Evolutionary conservation across 352 stramenopile genomes (phyloP).

Genomic region (Pythium sukuiense): DNA sequence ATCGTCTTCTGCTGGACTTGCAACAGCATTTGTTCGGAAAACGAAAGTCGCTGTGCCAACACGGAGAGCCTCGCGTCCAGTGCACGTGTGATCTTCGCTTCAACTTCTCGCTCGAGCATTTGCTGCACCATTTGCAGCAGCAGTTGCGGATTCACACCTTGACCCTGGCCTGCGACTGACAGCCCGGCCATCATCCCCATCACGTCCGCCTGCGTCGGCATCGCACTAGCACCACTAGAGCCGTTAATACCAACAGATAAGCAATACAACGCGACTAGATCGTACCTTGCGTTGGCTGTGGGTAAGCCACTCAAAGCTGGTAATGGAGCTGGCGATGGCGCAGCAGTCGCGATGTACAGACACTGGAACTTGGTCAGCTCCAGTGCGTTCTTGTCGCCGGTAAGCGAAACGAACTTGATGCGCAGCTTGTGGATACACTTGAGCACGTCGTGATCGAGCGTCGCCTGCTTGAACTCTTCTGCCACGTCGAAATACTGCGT

Average conservation of each 20-base stretch:
- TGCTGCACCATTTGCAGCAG: slow-evolving; percentile 59
- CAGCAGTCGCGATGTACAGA: slow-evolving; percentile 30
- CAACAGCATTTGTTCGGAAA: slow-evolving; percentile 65
- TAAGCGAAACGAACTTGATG: slow-evolving; percentile 77
- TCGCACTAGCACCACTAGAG: slow-evolving; percentile 1
- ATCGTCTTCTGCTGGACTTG: slow-evolving; percentile 63
- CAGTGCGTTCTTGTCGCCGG: slow-evolving; percentile 50
- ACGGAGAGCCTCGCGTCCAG: slow-evolving; percentile 60
- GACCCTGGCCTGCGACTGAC: slow-evolving; percentile 8
- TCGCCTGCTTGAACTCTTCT: slow-evolving; percentile 47
- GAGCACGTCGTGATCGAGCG: slow-evolving; percentile 52
- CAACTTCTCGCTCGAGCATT: slow-evolving; percentile 61
- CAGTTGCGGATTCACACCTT: slow-evolving; percentile 36
- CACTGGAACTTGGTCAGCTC: slow-evolving; percentile 44
- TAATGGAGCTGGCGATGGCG: background rate
- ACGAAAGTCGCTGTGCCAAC: slow-evolving; percentile 54
- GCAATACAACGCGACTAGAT: background rate
- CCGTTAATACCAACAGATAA: background rate
- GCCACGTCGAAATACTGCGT: slow-evolving; percentile 45
- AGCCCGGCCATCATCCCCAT: slow-evolving; percentile 20
- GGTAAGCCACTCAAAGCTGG: background rate
- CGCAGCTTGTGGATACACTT: slow-evolving; percentile 47
- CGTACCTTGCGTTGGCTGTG: background rate
- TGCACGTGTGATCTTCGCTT: slow-evolving; percentile 57
- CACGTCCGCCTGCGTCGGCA: slow-evolving; percentile 9